These are phyloP conservation scores for Alternaria brassicicola DNA, from an alignment of 2,329 filamentous ascomycete genomes.

Conservation along the genomic window DNA sequence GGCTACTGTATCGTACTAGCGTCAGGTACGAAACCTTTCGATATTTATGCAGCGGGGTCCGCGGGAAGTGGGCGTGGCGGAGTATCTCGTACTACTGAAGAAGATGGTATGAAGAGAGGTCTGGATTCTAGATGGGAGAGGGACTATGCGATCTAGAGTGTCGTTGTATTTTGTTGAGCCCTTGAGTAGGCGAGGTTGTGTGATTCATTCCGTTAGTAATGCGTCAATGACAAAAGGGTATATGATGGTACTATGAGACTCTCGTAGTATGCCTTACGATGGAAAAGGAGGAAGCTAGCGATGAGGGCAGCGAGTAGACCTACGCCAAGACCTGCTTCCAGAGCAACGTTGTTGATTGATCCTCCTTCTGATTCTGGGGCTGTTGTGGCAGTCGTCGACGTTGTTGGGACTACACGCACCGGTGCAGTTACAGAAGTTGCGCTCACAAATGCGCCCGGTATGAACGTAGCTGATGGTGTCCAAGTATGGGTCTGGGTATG, in stretches of 20 bases:
- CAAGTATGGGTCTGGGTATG: constrained; percentile 30
- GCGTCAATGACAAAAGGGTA: background rate
- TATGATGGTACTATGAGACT: background rate
- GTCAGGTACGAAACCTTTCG: background rate
- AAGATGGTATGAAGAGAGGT: background rate
- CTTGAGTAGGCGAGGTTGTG: no score
- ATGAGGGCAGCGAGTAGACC: background rate
- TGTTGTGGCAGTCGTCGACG: background rate
- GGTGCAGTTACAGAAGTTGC: constrained; percentile 1
- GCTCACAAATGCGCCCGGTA: background rate
- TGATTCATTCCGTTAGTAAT: background rate
- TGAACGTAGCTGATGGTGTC: background rate
- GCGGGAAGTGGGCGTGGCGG: background rate
- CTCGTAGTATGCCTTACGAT: background rate
- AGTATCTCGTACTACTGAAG: background rate
- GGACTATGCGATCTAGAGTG: background rate
- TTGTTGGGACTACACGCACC: background rate
- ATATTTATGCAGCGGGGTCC: background rate
- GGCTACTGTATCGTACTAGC: background rate
- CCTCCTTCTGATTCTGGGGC: background rate
- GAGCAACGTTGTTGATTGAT: constrained; percentile 1
- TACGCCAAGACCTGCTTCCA: constrained; percentile 2
- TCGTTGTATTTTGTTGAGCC: background rate
- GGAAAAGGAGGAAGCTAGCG: constrained; percentile 1
- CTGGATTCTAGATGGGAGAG: background rate